These are phyloP conservation scores for Gossypium davidsonii DNA, from an alignment of 441 rosid genomes.

Conservation along the genomic window DNA sequence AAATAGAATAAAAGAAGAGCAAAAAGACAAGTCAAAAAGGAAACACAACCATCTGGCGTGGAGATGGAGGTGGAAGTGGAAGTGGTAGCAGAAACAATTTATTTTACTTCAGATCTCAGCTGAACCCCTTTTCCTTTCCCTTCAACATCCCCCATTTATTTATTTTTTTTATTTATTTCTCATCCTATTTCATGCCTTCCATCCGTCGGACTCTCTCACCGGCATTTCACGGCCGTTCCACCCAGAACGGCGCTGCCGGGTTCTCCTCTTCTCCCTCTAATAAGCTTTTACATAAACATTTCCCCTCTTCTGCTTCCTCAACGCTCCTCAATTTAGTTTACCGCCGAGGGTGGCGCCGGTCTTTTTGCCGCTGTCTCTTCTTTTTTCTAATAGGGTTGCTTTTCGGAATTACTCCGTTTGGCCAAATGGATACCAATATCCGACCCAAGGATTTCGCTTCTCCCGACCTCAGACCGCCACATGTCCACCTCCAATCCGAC, in stretches of 20 bases:
- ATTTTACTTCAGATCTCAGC: not conserved
- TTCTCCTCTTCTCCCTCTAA: slow-evolving; percentile 32
- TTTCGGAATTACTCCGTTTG: slow-evolving; percentile 58
- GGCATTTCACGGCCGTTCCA: slow-evolving; percentile 45
- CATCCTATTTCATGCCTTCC: slow-evolving; percentile 51
- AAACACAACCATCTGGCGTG: too few species aligned
- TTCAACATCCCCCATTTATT: not conserved
- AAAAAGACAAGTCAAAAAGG: too few species aligned
- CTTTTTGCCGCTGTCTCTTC: slow-evolving; percentile 44
- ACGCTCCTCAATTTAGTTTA: slow-evolving; percentile 14
- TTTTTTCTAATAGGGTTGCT: slow-evolving; percentile 69
- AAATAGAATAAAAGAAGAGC: too few species aligned
- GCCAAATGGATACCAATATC: slow-evolving; percentile 41
- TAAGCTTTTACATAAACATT: slow-evolving; percentile 37
- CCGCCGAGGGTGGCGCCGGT: slow-evolving; percentile 52
- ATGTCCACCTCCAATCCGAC: slow-evolving; percentile 33
- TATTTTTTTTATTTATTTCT: slow-evolving; percentile 5
- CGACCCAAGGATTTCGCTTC: slow-evolving; percentile 38
- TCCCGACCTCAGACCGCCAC: slow-evolving; percentile 53
- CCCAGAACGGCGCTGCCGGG: slow-evolving; percentile 35
- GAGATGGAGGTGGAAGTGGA: too few species aligned
- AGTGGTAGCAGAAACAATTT: too few species aligned
- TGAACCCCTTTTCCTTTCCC: not conserved
- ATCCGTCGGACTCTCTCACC: slow-evolving; percentile 84
- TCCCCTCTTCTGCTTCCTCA: slow-evolving; percentile 1